Base-by-base conservation (phyloP, 345 rosid species). In the Acer negundo region DNA sequence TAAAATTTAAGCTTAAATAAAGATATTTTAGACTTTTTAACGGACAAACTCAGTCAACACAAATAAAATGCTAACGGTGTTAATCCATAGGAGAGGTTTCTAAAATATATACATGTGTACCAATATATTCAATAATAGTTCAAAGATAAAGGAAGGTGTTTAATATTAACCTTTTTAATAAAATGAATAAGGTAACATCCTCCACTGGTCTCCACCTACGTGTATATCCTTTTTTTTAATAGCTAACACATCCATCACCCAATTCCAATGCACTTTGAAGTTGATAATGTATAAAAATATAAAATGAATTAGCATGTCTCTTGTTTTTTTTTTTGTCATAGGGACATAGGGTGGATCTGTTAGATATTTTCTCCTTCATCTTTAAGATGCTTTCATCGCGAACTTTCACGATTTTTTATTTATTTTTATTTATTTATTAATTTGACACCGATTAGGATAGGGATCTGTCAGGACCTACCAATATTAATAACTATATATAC, bases 151-250 rank as follows among this genome's bases (percentile, higher is more conserved):
- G 31, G 31, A 3, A 28, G 2, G 31, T 2, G 2, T 28, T 28
- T 28, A 28, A 28, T 28, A 28, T 28, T 28, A 28, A 0, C 31
- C 31, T 3, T 28, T 28, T 28, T 8, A 56, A 17, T 56, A 17
- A 56, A 56, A 7, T 56, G 62, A n/a, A 3, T 0, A 6, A 64
- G 67, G 79, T 55, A 70, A 69, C 79, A 55, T 70, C 82, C 62
- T 64, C 62, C 42, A 64, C 55, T 17, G 53, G 46, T 62, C 59
- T 44, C 3, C 38, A 4, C 38, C 38, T 6, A 35, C 38, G 38
- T 35, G 38, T 16, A 7, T 10, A 16, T 17, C 69, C 1, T n/a
- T 20, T 56, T 1, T 20, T 17, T 16, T 9, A 31, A 2, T 17
- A 19, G 9, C 11, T 11, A 49, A 15, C 0, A 13, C 12, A 10